Evolutionary conservation across 225 moss, liverwort and hornwort species (phyloP).

Genomic region (Straminergon stramineum): DNA sequence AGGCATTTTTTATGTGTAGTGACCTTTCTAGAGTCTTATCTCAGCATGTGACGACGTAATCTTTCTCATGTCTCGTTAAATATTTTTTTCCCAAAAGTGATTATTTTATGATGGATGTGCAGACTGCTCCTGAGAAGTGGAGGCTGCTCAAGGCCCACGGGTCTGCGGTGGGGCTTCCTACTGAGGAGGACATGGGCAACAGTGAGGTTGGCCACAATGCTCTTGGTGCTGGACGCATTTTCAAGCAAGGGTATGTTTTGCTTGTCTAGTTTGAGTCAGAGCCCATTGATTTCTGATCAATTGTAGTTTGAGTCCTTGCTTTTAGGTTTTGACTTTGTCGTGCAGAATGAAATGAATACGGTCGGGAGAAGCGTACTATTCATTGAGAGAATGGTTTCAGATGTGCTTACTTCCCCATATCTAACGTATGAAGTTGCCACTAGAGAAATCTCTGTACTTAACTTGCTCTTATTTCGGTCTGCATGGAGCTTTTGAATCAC

Average conservation of each 20-base stretch:
- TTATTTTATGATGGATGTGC: not conserved
- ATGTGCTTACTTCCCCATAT: not conserved
- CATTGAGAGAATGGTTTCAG: not conserved
- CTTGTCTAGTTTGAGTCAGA: not conserved
- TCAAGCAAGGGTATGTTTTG: conserved; percentile 45
- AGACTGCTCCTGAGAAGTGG: conserved; percentile 61
- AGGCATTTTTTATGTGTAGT: not conserved
- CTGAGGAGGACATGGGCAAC: conserved; percentile 62
- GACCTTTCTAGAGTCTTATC: not conserved
- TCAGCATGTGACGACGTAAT: not conserved
- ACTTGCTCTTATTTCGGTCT: not conserved
- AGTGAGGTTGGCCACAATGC: conserved; percentile 65
- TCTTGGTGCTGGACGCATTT: conserved; percentile 54
- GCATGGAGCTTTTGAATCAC: not conserved
- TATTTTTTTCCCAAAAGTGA: not conserved
- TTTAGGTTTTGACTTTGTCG: not conserved
- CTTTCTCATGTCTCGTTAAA: not conserved
- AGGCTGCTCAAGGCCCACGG: conserved; percentile 47
- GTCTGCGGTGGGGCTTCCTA: conserved; percentile 42
- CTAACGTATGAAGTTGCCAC: not conserved
- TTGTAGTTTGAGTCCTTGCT: not conserved
- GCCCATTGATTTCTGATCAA: not conserved
- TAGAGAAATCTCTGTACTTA: not conserved
- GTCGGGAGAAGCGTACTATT: not conserved
- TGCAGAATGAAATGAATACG: not conserved